A percentile compares a stretch with the other conserved stretches of the same genome.
Evolutionary conservation across 2,329 filamentous ascomycete genomes (phyloP).

Genomic region (Phaeosphaeria sp.): DNA sequence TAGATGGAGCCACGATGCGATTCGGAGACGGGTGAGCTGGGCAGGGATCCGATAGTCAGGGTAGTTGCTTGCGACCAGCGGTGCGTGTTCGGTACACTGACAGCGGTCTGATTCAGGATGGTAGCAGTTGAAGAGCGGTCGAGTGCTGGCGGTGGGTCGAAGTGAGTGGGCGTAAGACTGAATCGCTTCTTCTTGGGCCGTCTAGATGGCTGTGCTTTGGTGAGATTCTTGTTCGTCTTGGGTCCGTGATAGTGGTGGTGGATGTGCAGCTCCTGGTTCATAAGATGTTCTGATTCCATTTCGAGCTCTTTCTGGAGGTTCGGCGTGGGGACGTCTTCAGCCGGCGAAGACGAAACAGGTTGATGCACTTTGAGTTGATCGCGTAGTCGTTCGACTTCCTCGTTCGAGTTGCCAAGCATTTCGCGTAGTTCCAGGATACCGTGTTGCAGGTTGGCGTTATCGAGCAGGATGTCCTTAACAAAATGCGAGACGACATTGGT

Average conservation of each 20-base stretch:
- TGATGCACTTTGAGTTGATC: slow-evolving; percentile 84
- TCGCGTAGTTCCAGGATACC: slow-evolving; percentile 91
- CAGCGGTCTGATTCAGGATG: slow-evolving; percentile 69
- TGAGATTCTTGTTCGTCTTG: slow-evolving; percentile 49
- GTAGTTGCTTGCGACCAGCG: slow-evolving; percentile 74
- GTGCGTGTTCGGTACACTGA: slow-evolving; percentile 61
- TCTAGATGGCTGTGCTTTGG: slow-evolving; percentile 57
- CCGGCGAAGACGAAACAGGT: slow-evolving; percentile 57
- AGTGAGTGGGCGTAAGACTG: slow-evolving; percentile 63
- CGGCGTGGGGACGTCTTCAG: slow-evolving; percentile 37
- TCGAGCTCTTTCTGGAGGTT: slow-evolving; percentile 77
- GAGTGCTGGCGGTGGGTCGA: slow-evolving; percentile 50
- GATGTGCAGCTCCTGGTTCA: slow-evolving; percentile 74
- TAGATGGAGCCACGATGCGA: slow-evolving; percentile 76
- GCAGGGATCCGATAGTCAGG: slow-evolving; percentile 72
- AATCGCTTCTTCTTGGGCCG: slow-evolving; percentile 75
- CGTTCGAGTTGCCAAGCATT: slow-evolving; percentile 88
- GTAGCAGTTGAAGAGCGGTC: slow-evolving; percentile 60
- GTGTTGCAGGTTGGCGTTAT: slow-evolving; percentile 92
- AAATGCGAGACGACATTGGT: slow-evolving; percentile 89
- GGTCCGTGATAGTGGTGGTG: slow-evolving; percentile 88
- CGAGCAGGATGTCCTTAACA: slow-evolving; percentile 91
- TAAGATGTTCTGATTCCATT: slow-evolving; percentile 29
- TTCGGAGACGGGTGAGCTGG: slow-evolving; percentile 81
- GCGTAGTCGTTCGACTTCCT: slow-evolving; percentile 86